Conservation (phyloP, 345 rosid genomes). For the Salix exigua region DNA sequence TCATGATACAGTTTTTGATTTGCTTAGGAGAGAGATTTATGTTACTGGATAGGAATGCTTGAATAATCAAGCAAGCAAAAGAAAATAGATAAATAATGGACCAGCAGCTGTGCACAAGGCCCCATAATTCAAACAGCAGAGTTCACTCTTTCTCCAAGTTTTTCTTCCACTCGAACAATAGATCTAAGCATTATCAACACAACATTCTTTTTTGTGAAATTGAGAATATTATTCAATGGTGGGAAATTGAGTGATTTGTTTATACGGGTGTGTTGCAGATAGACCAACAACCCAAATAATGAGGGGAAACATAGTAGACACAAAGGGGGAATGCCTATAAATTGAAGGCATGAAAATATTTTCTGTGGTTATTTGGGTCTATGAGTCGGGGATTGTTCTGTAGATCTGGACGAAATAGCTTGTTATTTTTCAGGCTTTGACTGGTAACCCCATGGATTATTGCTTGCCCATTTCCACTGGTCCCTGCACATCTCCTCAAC, state of each 20-base stretch:
- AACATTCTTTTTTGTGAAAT: background rate
- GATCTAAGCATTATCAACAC: too few species aligned
- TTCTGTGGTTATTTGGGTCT: background rate
- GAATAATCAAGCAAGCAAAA: background rate
- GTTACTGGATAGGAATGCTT: background rate
- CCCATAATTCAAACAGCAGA: too few species aligned
- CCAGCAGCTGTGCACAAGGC: background rate
- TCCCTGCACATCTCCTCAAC: constrained; percentile 88
- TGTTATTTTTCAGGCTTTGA: constrained; percentile 35
- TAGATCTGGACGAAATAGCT: background rate
- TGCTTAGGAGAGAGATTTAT: background rate
- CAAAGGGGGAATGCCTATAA: background rate
- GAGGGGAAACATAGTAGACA: too few species aligned
- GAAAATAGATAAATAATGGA: background rate
- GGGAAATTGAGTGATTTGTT: background rate
- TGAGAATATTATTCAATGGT: background rate
- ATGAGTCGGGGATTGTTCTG: background rate
- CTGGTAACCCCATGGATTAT: constrained; percentile 84
- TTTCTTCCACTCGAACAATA: too few species aligned
- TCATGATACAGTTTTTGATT: background rate
- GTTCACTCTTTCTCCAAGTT: too few species aligned
- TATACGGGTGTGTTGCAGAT: background rate
- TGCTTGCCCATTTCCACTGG: constrained; percentile 94
- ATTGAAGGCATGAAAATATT: background rate
- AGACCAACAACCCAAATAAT: background rate